Evolutionary conservation across 2,329 filamentous ascomycete genomes (phyloP), one percentile per base, ranked within the genome.

Genomic region (Chrysoporthe puriensis): DNA sequence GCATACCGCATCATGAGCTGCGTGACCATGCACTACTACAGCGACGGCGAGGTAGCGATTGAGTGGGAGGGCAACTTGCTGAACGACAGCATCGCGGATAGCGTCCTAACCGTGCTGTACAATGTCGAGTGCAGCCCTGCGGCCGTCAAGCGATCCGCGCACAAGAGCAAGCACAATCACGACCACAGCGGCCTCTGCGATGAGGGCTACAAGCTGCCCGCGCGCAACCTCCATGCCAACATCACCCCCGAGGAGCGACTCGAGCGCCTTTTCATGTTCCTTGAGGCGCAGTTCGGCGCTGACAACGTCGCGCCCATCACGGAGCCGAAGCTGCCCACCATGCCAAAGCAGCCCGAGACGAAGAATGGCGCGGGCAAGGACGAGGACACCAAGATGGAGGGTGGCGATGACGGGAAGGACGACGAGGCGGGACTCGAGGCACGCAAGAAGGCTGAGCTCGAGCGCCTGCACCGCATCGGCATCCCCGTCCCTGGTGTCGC

Each of bases 1-100:
- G 81, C 86, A 3, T 90, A 90, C 73, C 80, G 89, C 40, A 88
- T 99, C 74, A 98, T 99, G 95, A 95, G 94, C 71, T 96, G 92
- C 78, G 89, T 97, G 40, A 88, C 88, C 8, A 89, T 98, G n/a
- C 87, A 90, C 26, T 94, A 96, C 79, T 86, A 86, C 71, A 86
- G 84, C 70, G 90, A 88, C 72, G 92, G 94, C 66, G 90, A 96
- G 75, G 87, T 97, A 6, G 94, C 96, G 77, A 84, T 98, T 2
- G 94, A 97, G 79, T 99, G 96, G 96, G 95, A 98, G 77, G 96
- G 94, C 67, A 99, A 98, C 77, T 92, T 97, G 82, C 90, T 97
- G 75, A 99, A 98, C 77, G 96, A 99, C 76, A 93, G 94, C 69
- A 96, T 99, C 74, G 96, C 96, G n/a, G 96, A 99, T 79, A 94